These are phyloP conservation scores for Calocybe cyanea DNA, from an alignment of 768 basidiomycete genomes.

Conservation along the genomic window DNA sequence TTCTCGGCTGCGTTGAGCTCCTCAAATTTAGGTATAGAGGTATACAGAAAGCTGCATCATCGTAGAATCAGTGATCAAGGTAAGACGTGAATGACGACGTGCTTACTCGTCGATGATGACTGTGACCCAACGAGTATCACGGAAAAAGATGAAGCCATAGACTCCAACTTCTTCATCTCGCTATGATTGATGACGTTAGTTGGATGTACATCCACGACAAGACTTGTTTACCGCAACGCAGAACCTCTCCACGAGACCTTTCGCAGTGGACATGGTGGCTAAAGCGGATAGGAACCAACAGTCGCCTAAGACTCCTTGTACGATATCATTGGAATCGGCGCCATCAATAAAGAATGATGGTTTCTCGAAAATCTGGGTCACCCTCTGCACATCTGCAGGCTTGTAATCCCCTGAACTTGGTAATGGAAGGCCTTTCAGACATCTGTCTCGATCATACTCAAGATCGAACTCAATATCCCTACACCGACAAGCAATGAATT, in stretches of 20 bases:
- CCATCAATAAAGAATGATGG: conserved; percentile 48
- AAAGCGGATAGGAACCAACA: conserved; percentile 56
- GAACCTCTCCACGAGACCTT: conserved; percentile 46
- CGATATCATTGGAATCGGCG: conserved; percentile 38
- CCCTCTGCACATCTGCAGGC: conserved; percentile 39
- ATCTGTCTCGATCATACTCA: conserved; percentile 32
- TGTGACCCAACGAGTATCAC: conserved; percentile 47
- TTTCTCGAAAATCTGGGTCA: conserved; percentile 47
- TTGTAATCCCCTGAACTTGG: not conserved
- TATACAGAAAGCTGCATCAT: conserved; percentile 39
- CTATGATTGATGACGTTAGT: conserved; percentile 23
- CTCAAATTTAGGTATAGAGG: conserved; percentile 49
- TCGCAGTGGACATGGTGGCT: conserved; percentile 41
- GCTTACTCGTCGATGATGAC: conserved; percentile 54
- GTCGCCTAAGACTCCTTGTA: conserved; percentile 45
- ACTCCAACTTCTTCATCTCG: conserved; percentile 50
- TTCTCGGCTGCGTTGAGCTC: conserved; percentile 36
- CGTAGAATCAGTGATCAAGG: not conserved
- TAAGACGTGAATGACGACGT: not conserved
- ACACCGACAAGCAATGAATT: not conserved
- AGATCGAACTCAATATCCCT: conserved; percentile 42
- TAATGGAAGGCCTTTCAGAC: conserved; percentile 36
- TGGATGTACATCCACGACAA: not conserved
- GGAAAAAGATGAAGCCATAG: conserved; percentile 57
- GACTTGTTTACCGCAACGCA: conserved; percentile 42